Evolutionary conservation across 805 yeast genomes (phyloP), one percentile per base, ranked within the genome.

Genomic region (Peterozyma toletana): DNA sequence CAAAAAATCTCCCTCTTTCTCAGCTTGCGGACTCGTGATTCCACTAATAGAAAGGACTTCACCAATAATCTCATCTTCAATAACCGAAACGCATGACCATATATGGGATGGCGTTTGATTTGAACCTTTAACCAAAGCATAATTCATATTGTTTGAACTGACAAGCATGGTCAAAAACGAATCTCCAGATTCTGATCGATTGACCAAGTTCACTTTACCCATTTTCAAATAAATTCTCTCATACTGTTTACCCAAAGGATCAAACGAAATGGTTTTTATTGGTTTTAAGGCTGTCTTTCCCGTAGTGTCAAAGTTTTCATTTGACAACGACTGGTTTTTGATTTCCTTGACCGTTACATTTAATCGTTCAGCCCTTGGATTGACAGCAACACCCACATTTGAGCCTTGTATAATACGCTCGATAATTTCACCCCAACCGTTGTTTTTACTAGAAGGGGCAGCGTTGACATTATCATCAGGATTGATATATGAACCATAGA

Each of bases 361-460:
- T 50, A 88, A 66, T 46, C 70, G 72, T 53, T 83, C 90, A 3
- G 93, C 88, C 59, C 95, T 72, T 27, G 91, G 89, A 48, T 86
- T 85, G 29, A 85, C 74, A 3, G 90, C 91, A 43, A 86, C 77
- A 50, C 95, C 95, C 43, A 75, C 75, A 45, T 71, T 76, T 1
- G 90, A 77, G 21, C 95, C 93, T 13, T 76, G 59, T 50, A 88
- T 81, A 48, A 88, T 84, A 53, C 95, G 69, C 53, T 86, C 88
- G 17, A 84, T 75, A 41, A 86, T 64, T 49, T 83, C 90, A 64
- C 96, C 96, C 96, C 96, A 88, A 40, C 96, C 96, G 47, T 77
- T 73, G 56, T 80, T 82, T 46, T 33, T 36, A 7, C 40, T 30
- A 9, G 33, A 17, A 3, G 33, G 18, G 3, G 45, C 34, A 31